Evolutionary conservation across 208 protist species (phyloP), one percentile per base, ranked within the genome.

Genomic region (Leptomonas pyrrhocoris): DNA sequence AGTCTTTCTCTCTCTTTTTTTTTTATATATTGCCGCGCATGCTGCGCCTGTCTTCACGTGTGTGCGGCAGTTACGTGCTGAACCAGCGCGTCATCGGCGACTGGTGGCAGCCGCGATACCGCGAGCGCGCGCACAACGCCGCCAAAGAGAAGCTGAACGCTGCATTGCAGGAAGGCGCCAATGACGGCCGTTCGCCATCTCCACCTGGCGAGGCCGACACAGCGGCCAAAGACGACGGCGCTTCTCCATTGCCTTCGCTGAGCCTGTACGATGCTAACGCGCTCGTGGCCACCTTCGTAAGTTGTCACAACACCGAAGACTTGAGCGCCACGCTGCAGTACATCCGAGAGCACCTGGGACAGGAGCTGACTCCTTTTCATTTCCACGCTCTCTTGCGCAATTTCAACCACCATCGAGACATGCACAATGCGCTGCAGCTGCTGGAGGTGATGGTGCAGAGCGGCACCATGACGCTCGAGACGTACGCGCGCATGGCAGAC

Each of bases 31-130:
- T n/a, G n/a, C n/a, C n/a, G 34, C 36, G 48, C 31, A 83, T 86
- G 76, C n/a, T 83, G 42, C 77, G 79, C 2, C 7, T 51, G 15
- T 76, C 70, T 12, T 53, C 51, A 25, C 43, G 50, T 9, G 53
- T 70, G 27, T 69, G 49, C 11, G 85, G 85, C 46, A 79, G 72
- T 51, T 94, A 79, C 70, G 30, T 96, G 30, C 64, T 94, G 19
- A 88, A 82, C 40, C 68, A 79, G 54, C 83, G 85, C 59, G 75
- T 94, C 11, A 66, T 91, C 28, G 65, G 80, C 2, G 92, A 96
- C 63, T 94, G 87, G 87, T 93, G 92, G 85, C 92, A 96, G 72
- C 69, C 81, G 6, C 84, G 88, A 56, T 81, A 85, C 55, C 85
- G 92, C 7, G 87, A 93, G 68, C 89, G 93, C 28, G 45, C 74